Evolutionary conservation across 192 early-diverging fungal genomes (phyloP), one percentile per base, ranked within the genome.

Genomic region (Coemansia aciculifera): DNA sequence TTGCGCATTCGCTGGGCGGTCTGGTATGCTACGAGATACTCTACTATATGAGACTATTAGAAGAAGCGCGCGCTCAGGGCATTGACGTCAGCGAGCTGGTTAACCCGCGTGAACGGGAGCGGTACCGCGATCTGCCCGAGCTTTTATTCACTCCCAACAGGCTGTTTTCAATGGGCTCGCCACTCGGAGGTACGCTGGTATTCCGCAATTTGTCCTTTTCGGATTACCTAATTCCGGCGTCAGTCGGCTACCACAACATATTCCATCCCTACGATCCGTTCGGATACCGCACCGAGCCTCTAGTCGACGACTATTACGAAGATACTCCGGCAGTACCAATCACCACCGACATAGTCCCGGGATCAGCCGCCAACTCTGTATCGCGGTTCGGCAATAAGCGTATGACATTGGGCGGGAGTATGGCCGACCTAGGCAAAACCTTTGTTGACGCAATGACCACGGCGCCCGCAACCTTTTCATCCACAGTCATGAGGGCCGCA

Each of bases 251-350:
- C 67, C 87, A 90, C 81, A 92, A 92, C 62, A 78, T 92, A 39
- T 92, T 90, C 66, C 90, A 92, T 51, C 89, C 89, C 1, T 90
- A 89, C 63, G 90, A 92, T 52, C 90, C 90, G 11, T 79, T 92
- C 19, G 90, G 86, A 2, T 90, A 92, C 73, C 85, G 89, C 37
- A 86, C 88, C 34, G 90, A 92, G 67, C 89, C 90, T 5, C 68
- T 92, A 49, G 74, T 84, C 13, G 82, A 88, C 40, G 74, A 78
- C 6, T 63, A 64, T 21, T 89, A 82, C 63, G 81, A 80, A 21
- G 77, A 83, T 24, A 61, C 83, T 3, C 85, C 85, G 0, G 84
- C 89, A 0, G 79, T 87, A 27, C 73, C 77, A 0, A 64, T 88
- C 23, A 72, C 67, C 10, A 40, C 44, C 29, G 34, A n/a, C 0